Evolutionary conservation across 768 basidiomycete species (phyloP).

Genomic region (Rhizopogon rudus): DNA sequence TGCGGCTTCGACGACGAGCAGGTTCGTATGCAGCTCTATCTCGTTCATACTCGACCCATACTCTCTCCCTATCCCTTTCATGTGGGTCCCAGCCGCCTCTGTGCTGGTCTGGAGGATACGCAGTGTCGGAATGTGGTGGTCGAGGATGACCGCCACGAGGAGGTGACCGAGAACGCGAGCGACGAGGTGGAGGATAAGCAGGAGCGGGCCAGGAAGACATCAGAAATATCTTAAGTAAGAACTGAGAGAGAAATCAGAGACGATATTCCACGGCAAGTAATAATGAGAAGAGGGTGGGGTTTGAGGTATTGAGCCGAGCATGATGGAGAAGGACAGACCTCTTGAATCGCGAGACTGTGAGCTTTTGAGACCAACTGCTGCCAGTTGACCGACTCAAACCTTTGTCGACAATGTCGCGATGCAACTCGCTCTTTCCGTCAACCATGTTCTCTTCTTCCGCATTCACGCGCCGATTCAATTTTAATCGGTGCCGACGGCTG

Average conservation of each 20-base stretch:
- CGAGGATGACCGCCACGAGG: constrained; percentile 46
- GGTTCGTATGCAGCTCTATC: constrained; percentile 69
- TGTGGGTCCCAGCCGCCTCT: constrained; percentile 66
- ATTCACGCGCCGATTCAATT: constrained; percentile 21
- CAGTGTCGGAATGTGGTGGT: constrained; percentile 50
- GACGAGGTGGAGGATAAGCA: constrained; percentile 68
- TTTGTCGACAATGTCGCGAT: constrained; percentile 54
- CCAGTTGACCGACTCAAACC: constrained; percentile 30
- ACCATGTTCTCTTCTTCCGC: constrained; percentile 12
- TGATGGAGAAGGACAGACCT: constrained; percentile 88
- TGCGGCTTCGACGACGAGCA: constrained; percentile 69
- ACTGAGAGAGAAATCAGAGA: constrained; percentile 45
- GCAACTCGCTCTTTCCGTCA: constrained; percentile 25
- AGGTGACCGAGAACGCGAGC: constrained; percentile 82
- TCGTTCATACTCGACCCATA: constrained; percentile 61
- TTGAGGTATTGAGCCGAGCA: constrained; percentile 72
- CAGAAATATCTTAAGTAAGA: constrained; percentile 34
- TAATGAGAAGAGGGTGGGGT: constrained; percentile 54
- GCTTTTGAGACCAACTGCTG: constrained; percentile 27
- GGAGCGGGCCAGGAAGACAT: constrained; percentile 74
- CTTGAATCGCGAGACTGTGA: constrained; percentile 53
- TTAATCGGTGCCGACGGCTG: constrained; percentile 4
- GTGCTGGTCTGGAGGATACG: constrained; percentile 54
- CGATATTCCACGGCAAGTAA: constrained; percentile 45
- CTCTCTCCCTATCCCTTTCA: constrained; percentile 57